Base-by-base conservation (phyloP, 176 grass and related monocot species). In the Calamus simplicifolius region DNA sequence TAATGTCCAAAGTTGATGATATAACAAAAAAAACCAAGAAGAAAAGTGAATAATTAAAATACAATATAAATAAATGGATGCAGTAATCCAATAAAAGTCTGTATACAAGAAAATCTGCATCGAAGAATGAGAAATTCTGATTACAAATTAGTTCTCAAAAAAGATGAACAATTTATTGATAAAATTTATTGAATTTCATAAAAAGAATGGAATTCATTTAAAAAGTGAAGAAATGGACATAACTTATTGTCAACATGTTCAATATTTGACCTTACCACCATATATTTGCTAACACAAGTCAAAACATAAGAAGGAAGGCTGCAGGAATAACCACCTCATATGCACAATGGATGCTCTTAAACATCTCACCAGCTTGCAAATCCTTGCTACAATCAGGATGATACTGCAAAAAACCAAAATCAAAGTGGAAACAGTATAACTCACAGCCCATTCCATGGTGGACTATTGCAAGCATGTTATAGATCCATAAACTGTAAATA, bases 331-430 rank as follows among this genome's bases (percentile, higher is more conserved):
- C 19, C 6, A 72, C 70, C 70, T 73, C 70, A 31, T 73, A 73
- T 49, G 70, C 58, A 63, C 23, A 55, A 6, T 16, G 49, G 28
- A 73, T 63, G 70, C 70, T 63, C 29, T 63, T 73, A 73, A 73
- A 73, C 50, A 63, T 19, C 58, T 73, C 59, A 53, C 12, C 27
- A 62, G 70, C 27, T 54, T 55, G 70, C 70, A 73, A 73, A 35
- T 62, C 59, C 50, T 52, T 62, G 59, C 59, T 62, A 62, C 62
- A 58, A 63, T 73, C 70, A 54, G 70, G 70, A 63, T 73, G 70
- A 54, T 73, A 55, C 70, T 73, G 70, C 51, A 62, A 31, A 73
- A n/a, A 35, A 25, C 52, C 51, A 60, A 16, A 26, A 49, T 51
- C 16, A 29, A 16, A 31, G n/a, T 5, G n/a, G 1, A 5, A 49